phyloP scores from a whole-genome alignment of 148 eudicot genomes.

The Gaultheria prostrata region DNA sequence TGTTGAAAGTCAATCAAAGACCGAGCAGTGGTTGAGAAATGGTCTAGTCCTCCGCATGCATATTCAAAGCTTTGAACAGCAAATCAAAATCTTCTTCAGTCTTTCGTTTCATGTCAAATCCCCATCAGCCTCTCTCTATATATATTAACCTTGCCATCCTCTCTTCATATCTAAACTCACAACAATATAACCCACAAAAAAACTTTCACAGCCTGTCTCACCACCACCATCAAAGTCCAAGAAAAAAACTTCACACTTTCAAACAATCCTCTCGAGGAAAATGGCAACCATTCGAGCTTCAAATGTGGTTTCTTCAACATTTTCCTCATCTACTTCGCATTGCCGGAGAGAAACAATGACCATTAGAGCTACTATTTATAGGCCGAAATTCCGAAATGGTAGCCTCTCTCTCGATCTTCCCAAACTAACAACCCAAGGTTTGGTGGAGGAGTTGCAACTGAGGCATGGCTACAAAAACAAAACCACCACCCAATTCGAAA shows the following conservation, averaged over 20 bases:
- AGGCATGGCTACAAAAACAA: not conserved
- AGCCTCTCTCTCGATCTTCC: not conserved
- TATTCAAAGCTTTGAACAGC: too few species aligned
- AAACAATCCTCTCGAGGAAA: not conserved
- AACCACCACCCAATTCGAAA: not conserved
- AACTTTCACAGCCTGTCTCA: not conserved
- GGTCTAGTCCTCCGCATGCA: too few species aligned
- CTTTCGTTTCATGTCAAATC: too few species aligned
- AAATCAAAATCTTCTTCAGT: too few species aligned
- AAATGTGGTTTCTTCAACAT: too few species aligned
- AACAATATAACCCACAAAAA: not conserved
- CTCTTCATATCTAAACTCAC: not conserved
- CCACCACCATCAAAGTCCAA: not conserved
- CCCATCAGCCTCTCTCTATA: too few species aligned
- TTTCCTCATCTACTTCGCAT: not conserved
- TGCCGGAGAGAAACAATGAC: not conserved
- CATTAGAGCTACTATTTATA: not conserved
- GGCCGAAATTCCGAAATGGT: not conserved
- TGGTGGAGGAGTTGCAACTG: not conserved
- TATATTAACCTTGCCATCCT: not conserved
- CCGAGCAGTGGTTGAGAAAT: too few species aligned
- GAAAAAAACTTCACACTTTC: not conserved
- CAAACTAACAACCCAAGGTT: not conserved
- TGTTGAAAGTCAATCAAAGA: too few species aligned
- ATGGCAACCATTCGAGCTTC: constrained; percentile 1